Base-by-base conservation (phyloP, 2,329 filamentous ascomycete species). In the Zymoseptoria tritici region DNA sequence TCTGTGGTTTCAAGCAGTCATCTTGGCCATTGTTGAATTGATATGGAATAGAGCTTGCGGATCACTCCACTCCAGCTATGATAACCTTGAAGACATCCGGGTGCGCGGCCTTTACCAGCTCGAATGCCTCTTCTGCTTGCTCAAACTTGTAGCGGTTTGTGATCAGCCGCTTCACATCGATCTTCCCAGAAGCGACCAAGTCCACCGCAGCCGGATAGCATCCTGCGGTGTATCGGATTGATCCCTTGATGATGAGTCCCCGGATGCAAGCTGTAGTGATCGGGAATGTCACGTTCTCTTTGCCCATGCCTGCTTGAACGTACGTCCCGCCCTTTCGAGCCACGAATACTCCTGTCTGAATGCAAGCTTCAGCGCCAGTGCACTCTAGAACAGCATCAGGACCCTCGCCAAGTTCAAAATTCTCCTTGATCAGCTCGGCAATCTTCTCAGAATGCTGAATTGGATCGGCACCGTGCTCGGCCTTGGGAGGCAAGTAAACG, bases 301-400 rank as follows among this genome's bases (percentile, higher is more conserved):
- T 75, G 1, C 79, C 80, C 77, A 82, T 80, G 0, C 81, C 81
- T 1, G 76, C 80, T 62, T 83, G 80, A 1, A 83, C 77, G 50
- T 66, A 68, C 0, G 74, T 81, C 0, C 79, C 81, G 0, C 80
- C 80, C 59, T 75, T 77, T 63, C 73, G 77, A 1, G 73, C 65
- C 1, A 75, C 71, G 56, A 77, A 75, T 4, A 83, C 71, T 0
- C 79, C 80, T 2, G 74, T 72, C 57, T 80, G 77, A 49, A 83
- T 80, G 60, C 79, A 81, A 1, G 72, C 62, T 63, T 80, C 73
- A 0, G 75, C 76, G 1, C 80, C 80, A 1, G 78, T 79, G 16
- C 75, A 77, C 56, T 82, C 81, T 2, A 83, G 63, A 1, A 82
- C 79, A 2, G 79, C 73, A 64, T 83, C 80, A 0, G 77, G 75